Conservation (phyloP, 1,284 basidiomycete genomes). For the Paramarasmius palmivorus region DNA sequence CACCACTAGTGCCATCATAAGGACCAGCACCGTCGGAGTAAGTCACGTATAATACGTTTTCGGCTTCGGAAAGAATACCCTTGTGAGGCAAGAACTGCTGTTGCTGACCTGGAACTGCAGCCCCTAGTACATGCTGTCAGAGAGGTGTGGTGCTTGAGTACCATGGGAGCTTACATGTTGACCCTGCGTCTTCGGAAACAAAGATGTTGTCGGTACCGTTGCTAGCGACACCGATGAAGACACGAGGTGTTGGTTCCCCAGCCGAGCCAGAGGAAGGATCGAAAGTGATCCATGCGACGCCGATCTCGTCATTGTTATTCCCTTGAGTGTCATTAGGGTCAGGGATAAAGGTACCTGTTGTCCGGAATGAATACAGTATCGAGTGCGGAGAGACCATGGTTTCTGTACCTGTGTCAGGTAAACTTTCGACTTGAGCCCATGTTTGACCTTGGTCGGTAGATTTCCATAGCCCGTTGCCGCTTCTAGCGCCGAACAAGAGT, state of each 20-base stretch:
- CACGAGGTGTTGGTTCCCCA: constrained; percentile 57
- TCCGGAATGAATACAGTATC: background rate
- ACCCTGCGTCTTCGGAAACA: constrained; percentile 54
- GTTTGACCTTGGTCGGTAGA: no score
- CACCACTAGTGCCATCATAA: constrained; percentile 54
- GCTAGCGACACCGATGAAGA: constrained; percentile 65
- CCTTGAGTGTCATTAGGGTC: constrained; percentile 57
- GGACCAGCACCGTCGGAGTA: constrained; percentile 49
- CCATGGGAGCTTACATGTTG: constrained; percentile 44
- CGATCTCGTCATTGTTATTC: constrained; percentile 55
- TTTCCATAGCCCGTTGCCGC: constrained; percentile 8
- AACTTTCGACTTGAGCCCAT: no score
- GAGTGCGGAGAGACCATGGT: background rate
- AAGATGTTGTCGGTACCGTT: constrained; percentile 55
- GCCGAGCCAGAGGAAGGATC: constrained; percentile 55
- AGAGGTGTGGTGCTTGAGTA: background rate
- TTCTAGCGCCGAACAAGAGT: constrained; percentile 13
- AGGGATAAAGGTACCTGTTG: constrained; percentile 55
- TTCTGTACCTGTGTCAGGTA: background rate
- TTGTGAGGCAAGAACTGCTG: constrained; percentile 63
- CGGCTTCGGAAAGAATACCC: constrained; percentile 58
- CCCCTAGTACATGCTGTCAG: constrained; percentile 38
- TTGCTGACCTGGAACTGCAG: constrained; percentile 56
- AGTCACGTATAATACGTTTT: constrained; percentile 58
- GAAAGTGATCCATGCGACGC: constrained; percentile 66